Evolutionary conservation across 805 yeast genomes (phyloP).

Genomic region (Pichia cephalocereana): DNA sequence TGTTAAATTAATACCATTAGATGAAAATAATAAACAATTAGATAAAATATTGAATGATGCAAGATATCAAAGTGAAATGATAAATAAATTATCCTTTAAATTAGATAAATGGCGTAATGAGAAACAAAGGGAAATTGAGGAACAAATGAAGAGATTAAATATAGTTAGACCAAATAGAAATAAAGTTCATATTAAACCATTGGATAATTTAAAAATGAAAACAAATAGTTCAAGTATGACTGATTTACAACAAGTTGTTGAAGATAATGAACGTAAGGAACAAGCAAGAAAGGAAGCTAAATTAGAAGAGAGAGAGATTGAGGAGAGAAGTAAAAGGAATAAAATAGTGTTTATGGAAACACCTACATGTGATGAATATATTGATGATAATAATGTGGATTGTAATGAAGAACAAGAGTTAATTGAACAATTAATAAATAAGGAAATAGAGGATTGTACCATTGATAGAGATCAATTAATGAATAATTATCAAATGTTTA

Average conservation of each 20-base stretch:
- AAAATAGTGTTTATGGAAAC: slow-evolving; percentile 16
- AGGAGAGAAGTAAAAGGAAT: slow-evolving; percentile 4
- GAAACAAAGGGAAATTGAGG: slow-evolving; percentile 7
- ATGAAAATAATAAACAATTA: slow-evolving; percentile 5
- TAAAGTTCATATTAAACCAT: slow-evolving; percentile 1
- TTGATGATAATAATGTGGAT: slow-evolving; percentile 9
- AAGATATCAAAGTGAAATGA: not conserved
- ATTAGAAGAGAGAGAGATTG: slow-evolving; percentile 4
- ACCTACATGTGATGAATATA: not conserved
- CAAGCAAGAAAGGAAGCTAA: slow-evolving; percentile 2
- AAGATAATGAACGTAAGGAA: not conserved
- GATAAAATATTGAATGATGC: slow-evolving; percentile 1
- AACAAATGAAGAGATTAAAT: slow-evolving; percentile 9
- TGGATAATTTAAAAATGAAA: slow-evolving; percentile 1
- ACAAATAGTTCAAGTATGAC: slow-evolving; percentile 10
- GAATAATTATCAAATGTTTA: slow-evolving; percentile 15
- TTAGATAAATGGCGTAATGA: slow-evolving; percentile 9
- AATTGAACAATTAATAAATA: not conserved
- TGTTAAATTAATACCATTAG: slow-evolving; percentile 5
- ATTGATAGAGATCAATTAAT: slow-evolving; percentile 7
- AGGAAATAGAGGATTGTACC: not conserved
- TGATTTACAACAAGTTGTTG: slow-evolving; percentile 5
- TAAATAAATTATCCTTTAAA: slow-evolving; percentile 5
- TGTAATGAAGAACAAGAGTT: not conserved
- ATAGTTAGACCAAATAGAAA: not conserved